Percentiles rank a stretch among this genome's conserved stretches.
Conservation (phyloP, 345 rosid species). For the Citrus sp. region DNA sequence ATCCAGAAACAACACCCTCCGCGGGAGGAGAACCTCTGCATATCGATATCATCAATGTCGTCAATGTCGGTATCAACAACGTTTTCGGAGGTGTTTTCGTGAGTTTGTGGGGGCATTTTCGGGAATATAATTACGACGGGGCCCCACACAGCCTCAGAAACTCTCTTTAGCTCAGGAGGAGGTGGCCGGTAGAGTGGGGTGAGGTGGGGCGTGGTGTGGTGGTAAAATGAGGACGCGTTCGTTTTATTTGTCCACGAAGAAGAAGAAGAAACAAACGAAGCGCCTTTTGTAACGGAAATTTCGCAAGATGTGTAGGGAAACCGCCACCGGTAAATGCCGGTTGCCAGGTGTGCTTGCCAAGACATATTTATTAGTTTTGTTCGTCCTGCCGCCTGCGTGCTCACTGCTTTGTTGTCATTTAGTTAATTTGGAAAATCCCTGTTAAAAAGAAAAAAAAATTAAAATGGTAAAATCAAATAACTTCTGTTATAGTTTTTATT, state of each 20-base stretch:
- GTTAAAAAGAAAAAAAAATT: neutral
- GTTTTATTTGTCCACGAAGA: neutral
- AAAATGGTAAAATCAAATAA: neutral
- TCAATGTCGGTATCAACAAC: slow-evolving; percentile 1
- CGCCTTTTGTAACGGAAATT: neutral
- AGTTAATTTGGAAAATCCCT: neutral
- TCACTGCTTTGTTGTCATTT: neutral
- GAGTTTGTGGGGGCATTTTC: slow-evolving; percentile 21
- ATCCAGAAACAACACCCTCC: slow-evolving; percentile 41
- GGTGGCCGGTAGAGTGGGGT: neutral
- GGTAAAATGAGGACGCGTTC: too few species aligned
- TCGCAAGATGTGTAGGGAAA: neutral
- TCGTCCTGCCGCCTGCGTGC: too few species aligned
- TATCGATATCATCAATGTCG: slow-evolving; percentile 13
- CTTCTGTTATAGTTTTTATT: too few species aligned
- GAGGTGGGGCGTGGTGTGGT: too few species aligned
- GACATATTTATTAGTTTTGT: neutral
- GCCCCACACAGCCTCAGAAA: neutral
- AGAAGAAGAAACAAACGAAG: neutral
- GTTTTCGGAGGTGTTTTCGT: slow-evolving; percentile 19
- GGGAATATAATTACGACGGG: neutral
- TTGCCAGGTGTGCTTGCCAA: neutral
- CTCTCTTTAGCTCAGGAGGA: neutral
- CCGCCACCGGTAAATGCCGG: neutral
- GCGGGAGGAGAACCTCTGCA: slow-evolving; percentile 18